phyloP scores from a whole-genome alignment of 2,329 filamentous ascomycete genomes.

The Claviceps monticola region DNA sequence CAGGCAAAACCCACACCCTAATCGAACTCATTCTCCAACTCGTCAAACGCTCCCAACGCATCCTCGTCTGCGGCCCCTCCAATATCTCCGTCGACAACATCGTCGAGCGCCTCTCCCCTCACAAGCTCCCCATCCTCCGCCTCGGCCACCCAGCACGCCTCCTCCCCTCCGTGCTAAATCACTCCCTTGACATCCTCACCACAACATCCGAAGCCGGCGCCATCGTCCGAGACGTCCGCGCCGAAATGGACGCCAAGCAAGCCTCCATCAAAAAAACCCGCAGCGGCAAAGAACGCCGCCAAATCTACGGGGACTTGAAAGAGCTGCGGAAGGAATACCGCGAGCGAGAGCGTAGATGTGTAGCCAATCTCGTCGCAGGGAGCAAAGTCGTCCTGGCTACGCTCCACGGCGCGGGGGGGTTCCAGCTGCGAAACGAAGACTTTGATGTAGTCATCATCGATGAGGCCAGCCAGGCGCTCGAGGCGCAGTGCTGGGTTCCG shows the following conservation, averaged over 20 bases:
- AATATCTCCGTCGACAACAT: conserved; percentile 99
- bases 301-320: conserved; percentile 74
- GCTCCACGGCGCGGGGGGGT: conserved; percentile 79
- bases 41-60: conserved; percentile 54
- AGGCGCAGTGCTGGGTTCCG: conserved; percentile 95
- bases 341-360: conserved; percentile 69
- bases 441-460: conserved; percentile 96
- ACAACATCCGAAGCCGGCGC: conserved; percentile 78
- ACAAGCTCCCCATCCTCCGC: conserved; percentile 75
- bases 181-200: conserved; percentile 84
- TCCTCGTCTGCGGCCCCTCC: conserved; percentile 90
- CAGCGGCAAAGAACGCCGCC: conserved; percentile 62
- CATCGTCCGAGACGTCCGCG: conserved; percentile 79
- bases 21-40: conserved; percentile 93
- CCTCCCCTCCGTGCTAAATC: conserved; percentile 72
- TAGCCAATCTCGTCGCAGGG: conserved; percentile 56
- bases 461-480: conserved; percentile 87
- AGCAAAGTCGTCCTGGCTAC: conserved; percentile 88
- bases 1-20: conserved; percentile 91
- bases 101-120: conserved; percentile 74
- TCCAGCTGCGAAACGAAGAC: conserved; percentile 61
- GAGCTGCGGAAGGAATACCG: conserved; percentile 80
- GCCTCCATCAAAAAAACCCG: conserved; percentile 77
- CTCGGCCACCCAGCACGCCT: conserved; percentile 87
- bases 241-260: conserved; percentile 88